These are phyloP conservation scores for Alternaria arbusti DNA, from an alignment of 2,329 filamentous ascomycete genomes.

Conservation along the genomic window DNA sequence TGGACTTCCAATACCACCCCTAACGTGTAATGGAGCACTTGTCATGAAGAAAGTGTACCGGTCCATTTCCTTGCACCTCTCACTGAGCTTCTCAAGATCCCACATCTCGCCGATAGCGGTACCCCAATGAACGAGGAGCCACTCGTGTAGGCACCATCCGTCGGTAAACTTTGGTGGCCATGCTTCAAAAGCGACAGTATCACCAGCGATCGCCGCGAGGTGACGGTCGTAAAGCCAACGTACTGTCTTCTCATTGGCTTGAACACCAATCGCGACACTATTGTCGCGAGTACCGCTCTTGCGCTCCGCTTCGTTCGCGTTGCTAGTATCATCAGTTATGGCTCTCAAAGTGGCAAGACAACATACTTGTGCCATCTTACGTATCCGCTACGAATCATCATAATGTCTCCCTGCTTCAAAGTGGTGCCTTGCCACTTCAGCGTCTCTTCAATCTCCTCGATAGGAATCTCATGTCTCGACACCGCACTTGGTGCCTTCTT, in stretches of 20 bases:
- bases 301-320: constrained; percentile 32
- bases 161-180: constrained; percentile 40
- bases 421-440: constrained; percentile 40
- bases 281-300: constrained; percentile 43
- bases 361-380: constrained; percentile 48
- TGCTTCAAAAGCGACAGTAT: constrained; percentile 51
- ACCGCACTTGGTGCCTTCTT: constrained; percentile 35
- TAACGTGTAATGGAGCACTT: constrained; percentile 64
- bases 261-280: constrained; percentile 41
- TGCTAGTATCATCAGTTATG: constrained; percentile 17
- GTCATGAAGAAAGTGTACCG: constrained; percentile 68
- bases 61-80: constrained; percentile 60
- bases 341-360: not conserved
- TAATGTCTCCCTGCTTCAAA: constrained; percentile 41
- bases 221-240: constrained; percentile 49
- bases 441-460: constrained; percentile 37
- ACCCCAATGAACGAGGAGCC: constrained; percentile 40
- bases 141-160: constrained; percentile 45
- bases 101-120: constrained; percentile 47
- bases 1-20: constrained; percentile 51
- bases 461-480: constrained; percentile 36
- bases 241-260: constrained; percentile 39
- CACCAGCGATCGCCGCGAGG: constrained; percentile 46
- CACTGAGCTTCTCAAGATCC: constrained; percentile 58
- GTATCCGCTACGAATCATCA: constrained; percentile 54